Conservation (phyloP, 1,139 yeast genomes). For the Blastobotrys arbuscula region DNA sequence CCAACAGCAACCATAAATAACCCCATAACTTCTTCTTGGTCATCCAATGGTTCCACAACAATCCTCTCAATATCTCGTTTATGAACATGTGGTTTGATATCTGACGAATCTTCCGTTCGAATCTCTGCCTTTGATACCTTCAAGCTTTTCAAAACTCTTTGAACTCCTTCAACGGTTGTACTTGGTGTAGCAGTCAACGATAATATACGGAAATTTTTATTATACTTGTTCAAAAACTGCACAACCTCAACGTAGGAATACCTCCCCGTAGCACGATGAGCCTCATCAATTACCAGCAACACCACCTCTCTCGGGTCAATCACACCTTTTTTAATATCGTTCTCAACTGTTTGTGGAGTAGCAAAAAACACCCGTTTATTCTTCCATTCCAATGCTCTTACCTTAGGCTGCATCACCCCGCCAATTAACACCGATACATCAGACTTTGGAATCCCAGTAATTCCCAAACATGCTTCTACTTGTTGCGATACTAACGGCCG, state of each 20-base stretch:
- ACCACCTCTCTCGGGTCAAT: conserved; percentile 70
- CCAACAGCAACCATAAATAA: conserved; percentile 54
- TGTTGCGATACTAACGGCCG: conserved; percentile 97
- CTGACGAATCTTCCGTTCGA: conserved; percentile 78
- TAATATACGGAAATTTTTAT: conserved; percentile 61
- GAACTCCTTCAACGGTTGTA: conserved; percentile 80
- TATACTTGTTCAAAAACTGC: conserved; percentile 55
- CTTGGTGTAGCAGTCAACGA: conserved; percentile 98
- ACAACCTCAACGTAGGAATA: conserved; percentile 86
- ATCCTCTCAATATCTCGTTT: conserved; percentile 57
- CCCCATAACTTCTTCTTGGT: conserved; percentile 48
- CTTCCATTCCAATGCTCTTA: conserved; percentile 67
- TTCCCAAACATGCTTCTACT: conserved; percentile 84
- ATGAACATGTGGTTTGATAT: conserved; percentile 75
- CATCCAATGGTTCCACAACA: conserved; percentile 48
- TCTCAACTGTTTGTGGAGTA: conserved; percentile 94
- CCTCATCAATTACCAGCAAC: conserved; percentile 87
- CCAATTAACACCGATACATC: conserved; percentile 71
- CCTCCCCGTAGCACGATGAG: conserved; percentile 87
- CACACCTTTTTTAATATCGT: conserved; percentile 71
- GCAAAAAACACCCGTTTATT: conserved; percentile 78
- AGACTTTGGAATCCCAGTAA: conserved; percentile 72
- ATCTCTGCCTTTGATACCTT: conserved; percentile 74
- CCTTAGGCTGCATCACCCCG: conserved; percentile 19
- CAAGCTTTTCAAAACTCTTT: conserved; percentile 70